Percentiles rank a stretch among this genome's conserved stretches.
These are phyloP conservation scores for Hymenoscyphus fraxineus DNA, from an alignment of 2,329 filamentous ascomycete genomes.

Conservation along the genomic window DNA sequence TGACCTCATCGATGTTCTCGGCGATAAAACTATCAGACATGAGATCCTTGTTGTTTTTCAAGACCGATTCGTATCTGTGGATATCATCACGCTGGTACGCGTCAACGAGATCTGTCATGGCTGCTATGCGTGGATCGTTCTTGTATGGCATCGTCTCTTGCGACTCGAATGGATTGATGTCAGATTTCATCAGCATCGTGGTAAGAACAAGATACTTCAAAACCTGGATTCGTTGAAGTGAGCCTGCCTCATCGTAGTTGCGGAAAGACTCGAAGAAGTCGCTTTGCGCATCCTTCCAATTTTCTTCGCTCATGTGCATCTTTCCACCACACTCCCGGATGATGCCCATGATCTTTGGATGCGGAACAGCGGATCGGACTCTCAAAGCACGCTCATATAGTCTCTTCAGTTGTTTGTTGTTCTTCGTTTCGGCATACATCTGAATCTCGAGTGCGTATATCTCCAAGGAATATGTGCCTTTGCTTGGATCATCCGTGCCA, in stretches of 20 bases:
- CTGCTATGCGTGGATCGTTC: conserved; percentile 88
- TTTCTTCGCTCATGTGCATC: conserved; percentile 99
- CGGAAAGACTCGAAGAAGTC: conserved; percentile 99
- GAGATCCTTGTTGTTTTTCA: conserved; percentile 84
- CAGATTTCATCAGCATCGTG: conserved; percentile 97
- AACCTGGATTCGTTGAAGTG: conserved; percentile 92
- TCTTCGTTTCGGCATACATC: conserved; percentile 95
- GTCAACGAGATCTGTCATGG: conserved; percentile 96
- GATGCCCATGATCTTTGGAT: conserved; percentile 98
- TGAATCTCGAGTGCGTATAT: conserved; percentile 97
- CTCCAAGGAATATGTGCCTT: conserved; percentile 93
- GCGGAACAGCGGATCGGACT: conserved; percentile 93
- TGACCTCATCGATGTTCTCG: conserved; percentile 98
- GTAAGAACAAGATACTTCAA: conserved; percentile 94
- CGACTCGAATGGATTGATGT: conserved; percentile 98
- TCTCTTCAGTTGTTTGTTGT: conserved; percentile 94
- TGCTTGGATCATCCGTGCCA: conserved; percentile 85
- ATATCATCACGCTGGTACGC: conserved; percentile 96
- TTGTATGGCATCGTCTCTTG: conserved; percentile 99
- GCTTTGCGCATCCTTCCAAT: conserved; percentile 94
- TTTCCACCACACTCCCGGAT: conserved; percentile 98
- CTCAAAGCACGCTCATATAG: conserved; percentile 88
- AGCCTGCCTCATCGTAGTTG: conserved; percentile 97
- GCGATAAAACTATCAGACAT: conserved; percentile 92
- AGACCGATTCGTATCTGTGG: conserved; percentile 80